phyloP scores from a whole-genome alignment of 176 grass and related monocot genomes.

The Stipa capillata region DNA sequence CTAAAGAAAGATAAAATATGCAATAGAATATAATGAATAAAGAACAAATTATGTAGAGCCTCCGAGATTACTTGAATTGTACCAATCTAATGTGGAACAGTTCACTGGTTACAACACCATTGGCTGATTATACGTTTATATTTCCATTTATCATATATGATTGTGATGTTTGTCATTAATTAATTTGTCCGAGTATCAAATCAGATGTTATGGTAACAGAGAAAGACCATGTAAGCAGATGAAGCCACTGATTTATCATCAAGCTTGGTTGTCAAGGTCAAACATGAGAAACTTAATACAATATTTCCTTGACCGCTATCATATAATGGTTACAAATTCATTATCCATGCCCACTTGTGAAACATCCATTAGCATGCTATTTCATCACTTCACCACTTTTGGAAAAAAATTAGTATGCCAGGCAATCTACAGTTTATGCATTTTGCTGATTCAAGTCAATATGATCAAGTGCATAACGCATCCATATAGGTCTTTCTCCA shows the following conservation, averaged over 20 bases:
- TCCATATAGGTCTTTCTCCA: not conserved
- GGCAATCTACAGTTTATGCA: not conserved
- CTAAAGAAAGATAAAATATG: not conserved
- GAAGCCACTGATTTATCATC: not conserved
- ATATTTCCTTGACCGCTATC: not conserved
- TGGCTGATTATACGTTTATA: not conserved
- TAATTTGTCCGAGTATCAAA: not conserved
- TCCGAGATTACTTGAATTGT: not conserved
- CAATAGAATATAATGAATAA: not conserved
- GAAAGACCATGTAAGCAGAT: not conserved
- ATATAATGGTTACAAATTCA: not conserved
- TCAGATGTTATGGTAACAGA: not conserved
- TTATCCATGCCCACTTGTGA: not conserved
- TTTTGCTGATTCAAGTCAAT: not conserved
- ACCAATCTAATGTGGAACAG: not conserved
- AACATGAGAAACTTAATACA: not conserved
- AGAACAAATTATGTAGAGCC: not conserved
- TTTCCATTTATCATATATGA: not conserved
- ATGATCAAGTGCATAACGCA: not conserved
- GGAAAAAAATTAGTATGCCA: not conserved
- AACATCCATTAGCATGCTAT: not conserved
- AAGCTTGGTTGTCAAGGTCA: slow-evolving; percentile 3
- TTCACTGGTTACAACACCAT: not conserved
- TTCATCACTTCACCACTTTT: not conserved
- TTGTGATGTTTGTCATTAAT: not conserved